Evolutionary conservation across 257 asterid genomes (phyloP).

Genomic region (Solanum chiquidenum): DNA sequence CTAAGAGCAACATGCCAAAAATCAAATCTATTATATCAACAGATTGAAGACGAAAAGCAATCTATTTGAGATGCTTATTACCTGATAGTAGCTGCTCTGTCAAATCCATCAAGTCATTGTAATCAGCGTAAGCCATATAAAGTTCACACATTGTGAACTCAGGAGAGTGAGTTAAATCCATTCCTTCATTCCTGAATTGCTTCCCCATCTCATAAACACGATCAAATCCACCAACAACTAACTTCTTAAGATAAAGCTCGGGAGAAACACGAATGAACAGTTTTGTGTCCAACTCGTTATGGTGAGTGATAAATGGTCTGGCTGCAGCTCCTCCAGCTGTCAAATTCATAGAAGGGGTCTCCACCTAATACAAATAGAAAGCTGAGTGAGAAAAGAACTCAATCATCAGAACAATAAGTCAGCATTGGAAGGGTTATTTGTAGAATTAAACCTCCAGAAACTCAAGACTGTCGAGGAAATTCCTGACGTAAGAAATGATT

Average conservation of each 20-base stretch:
- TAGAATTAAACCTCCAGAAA: background rate
- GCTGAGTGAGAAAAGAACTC: too few relatives aligned
- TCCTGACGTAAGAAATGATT: background rate
- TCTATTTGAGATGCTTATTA: background rate
- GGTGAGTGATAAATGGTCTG: background rate
- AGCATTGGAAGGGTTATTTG: background rate
- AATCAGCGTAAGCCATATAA: conserved; percentile 1
- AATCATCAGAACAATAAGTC: background rate
- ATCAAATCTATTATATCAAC: background rate
- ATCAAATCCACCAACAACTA: background rate
- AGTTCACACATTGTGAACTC: conserved; percentile 1
- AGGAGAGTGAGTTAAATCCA: background rate
- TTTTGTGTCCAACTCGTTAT: background rate
- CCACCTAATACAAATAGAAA: background rate
- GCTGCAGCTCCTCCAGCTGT: conserved; percentile 1
- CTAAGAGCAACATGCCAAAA: background rate
- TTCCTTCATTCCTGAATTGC: conserved; percentile 1
- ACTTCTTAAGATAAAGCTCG: conserved; percentile 1
- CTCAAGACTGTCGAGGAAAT: background rate
- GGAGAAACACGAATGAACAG: background rate
- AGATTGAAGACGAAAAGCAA: background rate
- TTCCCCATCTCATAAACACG: background rate
- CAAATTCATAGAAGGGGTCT: background rate
- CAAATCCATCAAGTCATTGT: background rate
- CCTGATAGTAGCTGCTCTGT: conserved; percentile 1